Conservation (phyloP, 179 eudicot genomes). For the Beta corolliflora region DNA sequence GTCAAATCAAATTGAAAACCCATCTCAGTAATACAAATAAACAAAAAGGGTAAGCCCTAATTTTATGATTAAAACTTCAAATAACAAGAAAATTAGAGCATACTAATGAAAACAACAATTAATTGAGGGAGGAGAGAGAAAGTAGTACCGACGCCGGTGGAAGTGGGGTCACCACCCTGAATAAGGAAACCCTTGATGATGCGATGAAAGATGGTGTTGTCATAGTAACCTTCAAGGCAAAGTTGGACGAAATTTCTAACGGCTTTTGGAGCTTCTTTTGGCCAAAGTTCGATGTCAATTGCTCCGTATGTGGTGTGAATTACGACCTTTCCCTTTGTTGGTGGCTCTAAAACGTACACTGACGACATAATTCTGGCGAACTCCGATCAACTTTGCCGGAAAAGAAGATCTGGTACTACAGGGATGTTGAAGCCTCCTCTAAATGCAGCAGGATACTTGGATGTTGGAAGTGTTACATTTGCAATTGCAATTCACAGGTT, state of each 20-base stretch:
- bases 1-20: neutral
- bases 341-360: conserved; percentile 86
- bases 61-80: neutral
- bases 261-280: conserved; percentile 96
- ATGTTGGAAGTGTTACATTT: too few relatives aligned
- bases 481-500: too few relatives aligned
- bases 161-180: conserved; percentile 93
- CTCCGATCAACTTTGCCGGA: neutral
- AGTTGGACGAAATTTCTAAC: conserved; percentile 85
- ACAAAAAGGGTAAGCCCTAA: neutral
- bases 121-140: neutral
- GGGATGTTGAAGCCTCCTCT: neutral
- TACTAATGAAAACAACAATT: neutral
- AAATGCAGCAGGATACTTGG: too few relatives aligned
- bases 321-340: conserved; percentile 88
- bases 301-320: conserved; percentile 80
- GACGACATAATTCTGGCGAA: conserved; percentile 56
- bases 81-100: neutral
- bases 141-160: conserved; percentile 62
- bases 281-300: conserved; percentile 90
- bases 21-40: neutral
- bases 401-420: too few relatives aligned
- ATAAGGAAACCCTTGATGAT: conserved; percentile 84
- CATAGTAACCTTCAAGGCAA: conserved; percentile 87
- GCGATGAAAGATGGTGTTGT: conserved; percentile 79